Evolutionary conservation across 1,139 yeast genomes (phyloP).

Genomic region (Lodderomyces metapsilosis): DNA sequence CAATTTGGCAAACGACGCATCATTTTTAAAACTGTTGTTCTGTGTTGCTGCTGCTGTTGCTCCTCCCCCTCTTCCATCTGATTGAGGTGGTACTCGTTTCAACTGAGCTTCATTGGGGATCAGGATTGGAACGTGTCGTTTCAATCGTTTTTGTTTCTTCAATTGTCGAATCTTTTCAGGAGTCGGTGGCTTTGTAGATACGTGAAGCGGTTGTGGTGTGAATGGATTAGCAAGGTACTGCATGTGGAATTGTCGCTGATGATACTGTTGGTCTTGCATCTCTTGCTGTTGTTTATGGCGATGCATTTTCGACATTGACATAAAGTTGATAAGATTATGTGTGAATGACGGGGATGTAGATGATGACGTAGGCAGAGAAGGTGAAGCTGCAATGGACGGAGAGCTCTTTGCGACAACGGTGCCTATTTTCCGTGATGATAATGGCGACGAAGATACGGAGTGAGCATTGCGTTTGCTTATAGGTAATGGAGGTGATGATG

Average conservation of each 20-base stretch:
- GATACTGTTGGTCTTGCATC: conserved; percentile 3
- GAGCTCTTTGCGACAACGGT: background rate
- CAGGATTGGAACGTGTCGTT: conserved; percentile 19
- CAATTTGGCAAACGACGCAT: conserved; percentile 44
- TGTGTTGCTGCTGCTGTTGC: background rate
- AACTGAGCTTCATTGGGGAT: conserved; percentile 21
- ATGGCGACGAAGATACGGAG: background rate
- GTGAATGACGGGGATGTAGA: conserved; percentile 4
- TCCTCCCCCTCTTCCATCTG: conserved; percentile 10
- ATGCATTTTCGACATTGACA: conserved; percentile 1
- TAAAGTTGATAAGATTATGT: conserved; percentile 2
- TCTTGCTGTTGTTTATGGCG: conserved; percentile 1
- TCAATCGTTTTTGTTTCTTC: conserved; percentile 14
- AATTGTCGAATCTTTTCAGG: conserved; percentile 22
- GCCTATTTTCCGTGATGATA: background rate
- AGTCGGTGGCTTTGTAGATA: conserved; percentile 11
- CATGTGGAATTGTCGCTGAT: conserved; percentile 2
- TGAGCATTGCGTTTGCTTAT: background rate
- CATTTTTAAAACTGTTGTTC: conserved; percentile 11
- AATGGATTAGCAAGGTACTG: background rate
- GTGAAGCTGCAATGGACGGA: conserved; percentile 1
- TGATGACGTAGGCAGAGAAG: background rate
- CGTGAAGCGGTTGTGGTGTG: background rate
- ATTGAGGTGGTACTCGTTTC: conserved; percentile 28
- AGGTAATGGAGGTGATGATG: conserved; percentile 2